These are phyloP conservation scores for Cryptosporidium parvum DNA, from an alignment of 169 alveolate genomes.

Conservation along the genomic window DNA sequence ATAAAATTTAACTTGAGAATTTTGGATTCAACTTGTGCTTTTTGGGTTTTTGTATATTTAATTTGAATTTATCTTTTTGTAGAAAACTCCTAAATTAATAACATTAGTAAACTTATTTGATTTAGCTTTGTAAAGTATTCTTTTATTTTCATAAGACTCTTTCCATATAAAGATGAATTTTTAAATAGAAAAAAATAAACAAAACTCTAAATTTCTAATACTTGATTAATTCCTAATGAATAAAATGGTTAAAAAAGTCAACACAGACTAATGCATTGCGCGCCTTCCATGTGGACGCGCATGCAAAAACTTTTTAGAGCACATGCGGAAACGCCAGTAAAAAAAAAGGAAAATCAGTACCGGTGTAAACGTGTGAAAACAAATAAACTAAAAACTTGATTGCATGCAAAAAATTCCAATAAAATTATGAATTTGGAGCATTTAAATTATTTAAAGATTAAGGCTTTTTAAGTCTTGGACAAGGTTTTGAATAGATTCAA, in stretches of 20 bases:
- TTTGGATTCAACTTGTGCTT: background rate
- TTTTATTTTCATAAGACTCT: no score
- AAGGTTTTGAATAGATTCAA: slow-evolving; percentile 65
- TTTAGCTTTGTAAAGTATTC: no score
- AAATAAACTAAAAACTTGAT: background rate
- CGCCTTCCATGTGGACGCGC: background rate
- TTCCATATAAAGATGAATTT: no score
- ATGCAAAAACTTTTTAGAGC: background rate
- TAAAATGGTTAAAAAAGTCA: background rate
- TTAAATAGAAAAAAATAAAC: no score
- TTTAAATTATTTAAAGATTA: background rate
- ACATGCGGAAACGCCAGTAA: background rate
- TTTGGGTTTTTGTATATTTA: no score
- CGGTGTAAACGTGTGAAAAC: background rate
- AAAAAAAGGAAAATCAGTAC: background rate
- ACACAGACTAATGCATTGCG: background rate
- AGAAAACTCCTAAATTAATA: no score
- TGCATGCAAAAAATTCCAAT: background rate
- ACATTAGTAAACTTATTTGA: no score
- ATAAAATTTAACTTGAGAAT: no score
- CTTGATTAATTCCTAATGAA: background rate
- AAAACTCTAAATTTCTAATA: no score
- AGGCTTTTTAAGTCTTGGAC: slow-evolving; percentile 34
- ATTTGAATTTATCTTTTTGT: no score
- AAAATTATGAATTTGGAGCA: background rate